These are phyloP conservation scores for Proteromonas lacertae DNA, from an alignment of 352 stramenopile genomes.

Conservation along the genomic window DNA sequence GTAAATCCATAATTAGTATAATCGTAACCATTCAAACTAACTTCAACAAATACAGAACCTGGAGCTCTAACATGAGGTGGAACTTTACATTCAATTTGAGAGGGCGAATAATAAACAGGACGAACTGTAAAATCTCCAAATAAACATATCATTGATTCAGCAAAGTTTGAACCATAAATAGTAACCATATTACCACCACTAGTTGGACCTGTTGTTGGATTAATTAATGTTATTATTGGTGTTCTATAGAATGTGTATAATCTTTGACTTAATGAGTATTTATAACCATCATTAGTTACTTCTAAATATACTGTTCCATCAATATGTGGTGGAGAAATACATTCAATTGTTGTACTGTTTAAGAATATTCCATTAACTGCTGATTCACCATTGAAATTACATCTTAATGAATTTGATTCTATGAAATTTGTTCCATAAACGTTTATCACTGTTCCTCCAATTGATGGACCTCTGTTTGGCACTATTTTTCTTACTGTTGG, in stretches of 20 bases:
- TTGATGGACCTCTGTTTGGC: no score
- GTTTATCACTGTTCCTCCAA: slow-evolving; percentile 23
- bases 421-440: slow-evolving; percentile 30
- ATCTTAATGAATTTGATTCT: slow-evolving; percentile 25
- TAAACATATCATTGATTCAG: slow-evolving; percentile 8
- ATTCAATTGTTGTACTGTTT: slow-evolving; percentile 18
- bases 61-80: no score
- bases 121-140: slow-evolving; percentile 5
- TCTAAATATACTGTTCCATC: slow-evolving; percentile 9
- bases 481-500: no score
- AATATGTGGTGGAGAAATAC: slow-evolving; percentile 13
- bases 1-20: background rate
- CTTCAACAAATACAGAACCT: background rate
- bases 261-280: slow-evolving; percentile 10
- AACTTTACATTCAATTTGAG: slow-evolving; percentile 5
- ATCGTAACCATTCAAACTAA: slow-evolving; percentile 3
- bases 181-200: slow-evolving; percentile 14
- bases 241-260: slow-evolving; percentile 13
- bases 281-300: slow-evolving; percentile 11
- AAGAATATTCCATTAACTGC: slow-evolving; percentile 20
- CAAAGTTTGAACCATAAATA: slow-evolving; percentile 12
- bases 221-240: slow-evolving; percentile 11
- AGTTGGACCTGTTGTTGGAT: slow-evolving; percentile 8
- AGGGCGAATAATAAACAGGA: slow-evolving; percentile 5
- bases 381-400: slow-evolving; percentile 27